Percentiles rank a stretch among this genome's conserved stretches.
These are phyloP conservation scores for Gracilariopsis chorda DNA, from an alignment of 23 red algal genomes.

Conservation along the genomic window DNA sequence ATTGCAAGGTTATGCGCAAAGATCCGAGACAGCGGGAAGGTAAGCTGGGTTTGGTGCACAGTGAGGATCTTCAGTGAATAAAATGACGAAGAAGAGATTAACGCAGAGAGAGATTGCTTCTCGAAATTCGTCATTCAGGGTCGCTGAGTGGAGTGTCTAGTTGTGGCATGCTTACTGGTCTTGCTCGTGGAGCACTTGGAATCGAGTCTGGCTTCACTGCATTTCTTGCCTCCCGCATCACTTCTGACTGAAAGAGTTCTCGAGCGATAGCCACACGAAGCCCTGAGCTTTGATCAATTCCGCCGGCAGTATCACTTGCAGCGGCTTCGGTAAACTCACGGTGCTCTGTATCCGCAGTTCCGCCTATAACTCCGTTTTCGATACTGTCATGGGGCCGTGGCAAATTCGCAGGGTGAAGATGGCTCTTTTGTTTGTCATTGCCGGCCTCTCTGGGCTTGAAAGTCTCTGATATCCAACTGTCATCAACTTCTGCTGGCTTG, in stretches of 20 bases:
- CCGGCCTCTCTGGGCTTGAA: background rate
- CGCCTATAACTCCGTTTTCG: background rate
- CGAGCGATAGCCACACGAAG: slow-evolving; percentile 14
- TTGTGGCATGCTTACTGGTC: slow-evolving; percentile 32
- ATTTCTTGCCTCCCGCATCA: slow-evolving; percentile 32
- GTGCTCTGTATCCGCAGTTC: background rate
- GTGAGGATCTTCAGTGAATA: too few relatives aligned
- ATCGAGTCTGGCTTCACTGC: background rate
- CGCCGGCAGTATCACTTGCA: background rate
- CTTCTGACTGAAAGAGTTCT: slow-evolving; percentile 37
- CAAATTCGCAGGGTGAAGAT: background rate
- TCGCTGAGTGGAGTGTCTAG: slow-evolving; percentile 49
- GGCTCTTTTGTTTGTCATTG: background rate
- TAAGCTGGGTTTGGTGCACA: too few relatives aligned
- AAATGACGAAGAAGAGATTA: background rate
- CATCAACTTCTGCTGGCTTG: slow-evolving; percentile 49
- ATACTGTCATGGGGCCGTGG: background rate
- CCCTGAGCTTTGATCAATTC: background rate
- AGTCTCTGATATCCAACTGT: slow-evolving; percentile 29
- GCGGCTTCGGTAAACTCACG: background rate
- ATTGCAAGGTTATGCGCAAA: too few relatives aligned
- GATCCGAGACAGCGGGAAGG: too few relatives aligned
- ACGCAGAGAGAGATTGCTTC: background rate
- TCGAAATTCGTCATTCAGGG: background rate
- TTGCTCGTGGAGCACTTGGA: background rate